phyloP scores from a whole-genome alignment of 805 yeast species.

The Starmerella davenportii region DNA sequence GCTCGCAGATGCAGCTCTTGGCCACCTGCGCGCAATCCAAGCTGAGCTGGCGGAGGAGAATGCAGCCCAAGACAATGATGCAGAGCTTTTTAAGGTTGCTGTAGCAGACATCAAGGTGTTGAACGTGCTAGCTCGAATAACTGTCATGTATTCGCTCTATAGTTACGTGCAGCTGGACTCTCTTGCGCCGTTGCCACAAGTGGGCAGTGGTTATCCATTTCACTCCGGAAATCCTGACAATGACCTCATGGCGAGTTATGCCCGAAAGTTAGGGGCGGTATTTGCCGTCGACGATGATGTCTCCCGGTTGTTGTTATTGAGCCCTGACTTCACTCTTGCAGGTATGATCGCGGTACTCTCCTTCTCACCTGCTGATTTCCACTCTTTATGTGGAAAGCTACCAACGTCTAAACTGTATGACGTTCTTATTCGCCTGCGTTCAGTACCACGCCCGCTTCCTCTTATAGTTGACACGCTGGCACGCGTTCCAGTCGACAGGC shows the following conservation, averaged over 20 bases:
- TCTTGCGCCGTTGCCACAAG: neutral
- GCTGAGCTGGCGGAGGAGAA: neutral
- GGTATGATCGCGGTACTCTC: constrained; percentile 5
- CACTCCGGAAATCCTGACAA: no score
- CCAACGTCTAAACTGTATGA: constrained; percentile 52
- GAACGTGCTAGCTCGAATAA: constrained; percentile 41
- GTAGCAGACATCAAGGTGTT: constrained; percentile 69
- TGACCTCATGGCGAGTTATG: no score
- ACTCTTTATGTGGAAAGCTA: constrained; percentile 35
- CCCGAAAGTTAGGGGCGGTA: no score
- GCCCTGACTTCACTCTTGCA: constrained; percentile 5
- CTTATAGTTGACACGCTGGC: constrained; percentile 36
- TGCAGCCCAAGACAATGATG: constrained; percentile 3
- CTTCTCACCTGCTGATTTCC: constrained; percentile 33
- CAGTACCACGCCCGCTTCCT: constrained; percentile 30
- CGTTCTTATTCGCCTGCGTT: constrained; percentile 39
- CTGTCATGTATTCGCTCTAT: constrained; percentile 56
- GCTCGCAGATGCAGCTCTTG: neutral
- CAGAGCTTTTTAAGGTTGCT: constrained; percentile 35
- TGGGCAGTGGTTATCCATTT: neutral
- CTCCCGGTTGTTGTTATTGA: constrained; percentile 20
- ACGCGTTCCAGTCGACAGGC: constrained; percentile 35
- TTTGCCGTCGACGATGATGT: constrained; percentile 20
- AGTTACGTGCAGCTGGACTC: constrained; percentile 28
- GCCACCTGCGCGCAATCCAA: constrained; percentile 1